These are phyloP conservation scores for Onygena corvina DNA, from an alignment of 2,329 filamentous ascomycete species.

Conservation along the genomic window DNA sequence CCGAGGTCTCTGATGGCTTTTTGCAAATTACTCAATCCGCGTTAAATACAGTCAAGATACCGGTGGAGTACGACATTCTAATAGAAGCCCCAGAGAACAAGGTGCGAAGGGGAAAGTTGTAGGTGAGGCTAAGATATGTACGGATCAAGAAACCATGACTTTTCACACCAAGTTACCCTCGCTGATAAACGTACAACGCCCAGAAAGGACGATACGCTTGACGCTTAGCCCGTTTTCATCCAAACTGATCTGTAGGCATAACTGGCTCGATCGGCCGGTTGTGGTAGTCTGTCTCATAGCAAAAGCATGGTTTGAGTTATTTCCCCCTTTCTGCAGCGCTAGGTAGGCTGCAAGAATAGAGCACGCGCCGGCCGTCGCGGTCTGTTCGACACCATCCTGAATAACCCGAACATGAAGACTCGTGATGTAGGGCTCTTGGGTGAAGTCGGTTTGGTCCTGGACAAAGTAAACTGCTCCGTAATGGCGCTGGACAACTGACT, in stretches of 20 bases:
- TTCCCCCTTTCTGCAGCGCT: slow-evolving; percentile 31
- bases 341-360: slow-evolving; percentile 36
- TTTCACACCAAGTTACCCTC: slow-evolving; percentile 15
- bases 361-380: slow-evolving; percentile 42
- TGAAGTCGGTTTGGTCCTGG: slow-evolving; percentile 18
- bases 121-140: background rate
- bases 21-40: background rate
- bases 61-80: background rate
- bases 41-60: background rate
- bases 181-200: slow-evolving; percentile 15
- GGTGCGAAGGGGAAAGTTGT: no score
- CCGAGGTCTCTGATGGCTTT: background rate
- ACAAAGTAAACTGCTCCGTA: slow-evolving; percentile 25
- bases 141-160: background rate
- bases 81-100: no score
- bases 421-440: slow-evolving; percentile 21
- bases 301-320: slow-evolving; percentile 25
- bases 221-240: slow-evolving; percentile 21
- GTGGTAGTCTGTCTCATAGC: slow-evolving; percentile 41
- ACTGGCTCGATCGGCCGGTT: slow-evolving; percentile 41
- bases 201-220: slow-evolving; percentile 16
- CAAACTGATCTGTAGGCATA: slow-evolving; percentile 37
- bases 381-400: slow-evolving; percentile 32
- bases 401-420: slow-evolving; percentile 25
- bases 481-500: slow-evolving; percentile 14